Evolutionary conservation across 371 early-diverging fungal species (phyloP), one percentile per base, ranked within the genome.

Genomic region (Blastocladiella emersonii): DNA sequence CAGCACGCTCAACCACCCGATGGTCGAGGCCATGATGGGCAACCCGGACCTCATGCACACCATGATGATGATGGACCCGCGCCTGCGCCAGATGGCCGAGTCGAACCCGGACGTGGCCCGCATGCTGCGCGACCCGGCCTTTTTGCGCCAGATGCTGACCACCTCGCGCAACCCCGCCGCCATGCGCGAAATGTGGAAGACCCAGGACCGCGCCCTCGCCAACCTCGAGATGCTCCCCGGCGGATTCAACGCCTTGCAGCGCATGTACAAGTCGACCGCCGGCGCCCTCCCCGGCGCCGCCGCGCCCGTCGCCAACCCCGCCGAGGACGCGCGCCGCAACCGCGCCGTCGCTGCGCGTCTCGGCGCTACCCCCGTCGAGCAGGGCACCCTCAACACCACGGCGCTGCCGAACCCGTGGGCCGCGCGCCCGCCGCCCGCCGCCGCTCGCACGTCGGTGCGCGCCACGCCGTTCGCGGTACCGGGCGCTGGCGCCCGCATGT

Each of bases 391-490:
- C 57, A 91, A 91, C 67, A 85, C 78, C 41, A 76, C 82, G 57
- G 85, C 91, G n/a, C 76, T 91, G 45, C 90, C 91, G 6, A 91
- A 91, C 67, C 91, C 91, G 2, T 91, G 91, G 91, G 84, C 83
- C 49, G 72, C 72, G 25, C 74, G 66, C 25, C 66, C 66, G 36
- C 66, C 59, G 68, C 56, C 3, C 21, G 36, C 34, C 63, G 53
- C 48, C 30, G 13, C 30, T 13, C 30, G 23, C n/a, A 48, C n/a
- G n/a, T 48, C 25, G 25, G 1, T 0, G 15, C 41, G 19, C 41
- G 41, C 25, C 23, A n/a, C 23, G 19, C 21, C 23, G n/a, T 2
- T 23, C n/a, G n/a, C 25, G 8, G 48, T 1, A n/a, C 23, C 23
- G n/a, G 19, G 23, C n/a, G 45, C 23, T 48, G 23, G 48, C n/a